A percentile compares a stretch with the other conserved stretches of the same genome.
These are phyloP conservation scores for Alternaria gaisen DNA, from an alignment of 2,329 filamentous ascomycete genomes.

Conservation along the genomic window DNA sequence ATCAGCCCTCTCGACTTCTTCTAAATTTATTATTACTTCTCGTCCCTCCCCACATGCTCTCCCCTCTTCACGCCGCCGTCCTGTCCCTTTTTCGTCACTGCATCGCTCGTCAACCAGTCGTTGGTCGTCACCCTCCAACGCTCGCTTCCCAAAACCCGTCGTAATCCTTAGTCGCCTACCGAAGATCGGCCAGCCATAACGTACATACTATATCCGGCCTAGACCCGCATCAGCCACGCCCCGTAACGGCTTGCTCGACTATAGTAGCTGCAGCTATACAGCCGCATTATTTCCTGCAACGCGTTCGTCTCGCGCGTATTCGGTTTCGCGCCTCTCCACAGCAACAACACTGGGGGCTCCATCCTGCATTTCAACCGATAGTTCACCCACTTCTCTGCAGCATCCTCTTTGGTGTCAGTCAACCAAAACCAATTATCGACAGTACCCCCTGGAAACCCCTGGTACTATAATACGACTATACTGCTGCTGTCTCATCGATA, in stretches of 20 bases:
- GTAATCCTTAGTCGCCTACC: conserved; percentile 12
- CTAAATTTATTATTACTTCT: conserved; percentile 46
- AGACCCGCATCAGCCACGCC: conserved; percentile 43
- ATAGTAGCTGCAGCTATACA: conserved; percentile 25
- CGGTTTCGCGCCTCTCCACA: conserved; percentile 40
- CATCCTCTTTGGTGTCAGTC: conserved; percentile 13
- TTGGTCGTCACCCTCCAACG: conserved; percentile 23
- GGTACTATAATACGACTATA: conserved; percentile 13
- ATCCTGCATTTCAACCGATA: conserved; percentile 31
- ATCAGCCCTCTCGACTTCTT: conserved; percentile 39
- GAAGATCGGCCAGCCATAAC: conserved; percentile 26
- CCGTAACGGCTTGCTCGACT: conserved; percentile 29
- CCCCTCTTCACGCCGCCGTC: conserved; percentile 26
- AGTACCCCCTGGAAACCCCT: conserved; percentile 8
- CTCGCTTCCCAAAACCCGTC: conserved; percentile 28
- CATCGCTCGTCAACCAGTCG: conserved; percentile 32
- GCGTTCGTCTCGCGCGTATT: conserved; percentile 40
- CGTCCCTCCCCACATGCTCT: conserved; percentile 42
- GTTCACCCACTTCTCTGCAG: conserved; percentile 17
- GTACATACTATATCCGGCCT: conserved; percentile 25
- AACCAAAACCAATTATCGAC: conserved; percentile 14
- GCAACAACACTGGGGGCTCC: conserved; percentile 36
- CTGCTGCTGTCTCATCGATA: conserved; percentile 8
- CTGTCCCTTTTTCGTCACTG: conserved; percentile 36
- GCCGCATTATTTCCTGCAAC: conserved; percentile 37